Percentiles rank a stretch among this genome's conserved stretches.
phyloP scores from a whole-genome alignment of 2,329 filamentous ascomycete genomes.

The Pseudofabraea citricarpa region DNA sequence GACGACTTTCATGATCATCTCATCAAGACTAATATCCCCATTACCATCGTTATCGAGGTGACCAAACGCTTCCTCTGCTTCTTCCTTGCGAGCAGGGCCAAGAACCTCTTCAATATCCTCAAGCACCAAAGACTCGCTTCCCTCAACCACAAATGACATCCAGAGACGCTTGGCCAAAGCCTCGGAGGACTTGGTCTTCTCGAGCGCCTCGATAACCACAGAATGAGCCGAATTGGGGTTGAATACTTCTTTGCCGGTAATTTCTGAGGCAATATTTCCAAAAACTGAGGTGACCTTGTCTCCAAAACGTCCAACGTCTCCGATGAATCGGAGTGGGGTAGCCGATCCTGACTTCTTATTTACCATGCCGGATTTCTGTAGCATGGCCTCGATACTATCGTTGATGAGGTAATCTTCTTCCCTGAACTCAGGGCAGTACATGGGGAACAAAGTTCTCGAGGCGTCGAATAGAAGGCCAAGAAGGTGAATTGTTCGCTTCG shows the following conservation, averaged over 20 bases:
- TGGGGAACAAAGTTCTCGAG: slow-evolving; percentile 81
- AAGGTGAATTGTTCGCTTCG: slow-evolving; percentile 79
- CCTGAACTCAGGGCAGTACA: slow-evolving; percentile 84
- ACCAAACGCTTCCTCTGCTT: slow-evolving; percentile 82
- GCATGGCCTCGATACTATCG: slow-evolving; percentile 69
- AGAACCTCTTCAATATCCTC: slow-evolving; percentile 89
- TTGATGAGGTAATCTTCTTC: slow-evolving; percentile 92
- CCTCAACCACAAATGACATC: slow-evolving; percentile 97
- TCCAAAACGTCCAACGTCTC: slow-evolving; percentile 72
- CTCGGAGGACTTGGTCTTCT: slow-evolving; percentile 78
- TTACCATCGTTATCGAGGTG: slow-evolving; percentile 83
- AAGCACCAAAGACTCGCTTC: slow-evolving; percentile 69
- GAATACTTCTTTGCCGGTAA: slow-evolving; percentile 93
- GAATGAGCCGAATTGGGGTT: slow-evolving; percentile 89
- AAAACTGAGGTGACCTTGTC: slow-evolving; percentile 93
- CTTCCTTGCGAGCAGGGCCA: slow-evolving; percentile 64
- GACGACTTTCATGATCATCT: slow-evolving; percentile 81
- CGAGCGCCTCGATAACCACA: slow-evolving; percentile 81
- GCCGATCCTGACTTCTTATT: slow-evolving; percentile 52
- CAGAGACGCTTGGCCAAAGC: slow-evolving; percentile 92
- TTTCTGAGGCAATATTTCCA: slow-evolving; percentile 88
- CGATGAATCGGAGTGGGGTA: slow-evolving; percentile 74
- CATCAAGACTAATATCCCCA: slow-evolving; percentile 89
- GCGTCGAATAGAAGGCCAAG: slow-evolving; percentile 86
- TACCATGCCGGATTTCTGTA: slow-evolving; percentile 46